phyloP scores from a whole-genome alignment of 208 protist genomes.

The Leishmania turanica region DNA sequence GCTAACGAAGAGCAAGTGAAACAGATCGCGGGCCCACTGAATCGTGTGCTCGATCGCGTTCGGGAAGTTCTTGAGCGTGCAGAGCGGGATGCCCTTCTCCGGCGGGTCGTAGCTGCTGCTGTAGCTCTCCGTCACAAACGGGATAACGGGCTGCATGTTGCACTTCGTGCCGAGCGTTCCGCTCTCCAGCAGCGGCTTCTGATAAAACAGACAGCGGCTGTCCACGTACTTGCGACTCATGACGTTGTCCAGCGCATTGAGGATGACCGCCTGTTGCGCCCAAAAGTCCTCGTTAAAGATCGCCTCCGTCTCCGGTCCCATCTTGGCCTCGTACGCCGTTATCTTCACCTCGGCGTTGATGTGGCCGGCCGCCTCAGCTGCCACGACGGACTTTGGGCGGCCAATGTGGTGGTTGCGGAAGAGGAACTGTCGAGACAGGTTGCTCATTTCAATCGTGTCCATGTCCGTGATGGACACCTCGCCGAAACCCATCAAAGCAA shows the following conservation, averaged over 20 bases:
- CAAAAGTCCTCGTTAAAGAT: constrained; percentile 98
- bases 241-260: constrained; percentile 99
- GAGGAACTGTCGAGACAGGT: constrained; percentile 99
- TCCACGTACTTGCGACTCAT: constrained; percentile 97
- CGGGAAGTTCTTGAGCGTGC: constrained; percentile 99
- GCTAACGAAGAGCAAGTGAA: constrained; percentile 87
- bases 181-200: constrained; percentile 98
- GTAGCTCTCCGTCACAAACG: constrained; percentile 99
- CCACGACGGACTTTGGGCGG: constrained; percentile 95
- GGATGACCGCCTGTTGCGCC: constrained; percentile 91
- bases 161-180: constrained; percentile 99
- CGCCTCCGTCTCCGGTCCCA: constrained; percentile 97
- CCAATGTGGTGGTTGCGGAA: constrained; percentile 97
- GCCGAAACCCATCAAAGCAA: constrained; percentile 97
- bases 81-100: constrained; percentile 99
- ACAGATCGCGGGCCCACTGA: constrained; percentile 95
- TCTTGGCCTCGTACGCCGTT: constrained; percentile 81
- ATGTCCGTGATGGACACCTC: constrained; percentile 98
- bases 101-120: constrained; percentile 96
- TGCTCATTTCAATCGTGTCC: constrained; percentile 99
- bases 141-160: constrained; percentile 98
- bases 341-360: constrained; percentile 96
- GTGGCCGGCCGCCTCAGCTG: constrained; percentile 82
- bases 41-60: constrained; percentile 99
- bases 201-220: constrained; percentile 94